Percentiles rank a stretch among this genome's conserved stretches.
phyloP scores from a whole-genome alignment of 805 yeast species.

The Teunomyces panamensis region DNA sequence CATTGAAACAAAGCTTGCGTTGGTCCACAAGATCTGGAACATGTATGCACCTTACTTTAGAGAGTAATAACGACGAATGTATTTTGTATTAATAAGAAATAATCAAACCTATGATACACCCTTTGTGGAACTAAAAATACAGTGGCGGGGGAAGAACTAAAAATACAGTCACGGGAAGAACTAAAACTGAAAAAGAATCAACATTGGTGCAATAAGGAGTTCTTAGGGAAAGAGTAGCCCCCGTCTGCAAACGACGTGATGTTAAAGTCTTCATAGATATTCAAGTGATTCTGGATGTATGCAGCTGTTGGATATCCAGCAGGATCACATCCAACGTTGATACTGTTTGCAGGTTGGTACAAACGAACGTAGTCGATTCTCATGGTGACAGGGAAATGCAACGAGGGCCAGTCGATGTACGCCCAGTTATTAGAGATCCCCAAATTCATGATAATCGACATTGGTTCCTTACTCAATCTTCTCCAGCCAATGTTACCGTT shows the following conservation, averaged over 20 bases:
- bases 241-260: constrained; percentile 71
- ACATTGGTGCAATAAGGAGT: constrained; percentile 22
- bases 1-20: constrained; percentile 39
- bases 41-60: constrained; percentile 47
- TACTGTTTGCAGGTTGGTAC: constrained; percentile 72
- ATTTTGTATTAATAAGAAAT: neutral
- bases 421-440: constrained; percentile 94
- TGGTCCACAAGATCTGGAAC: constrained; percentile 60
- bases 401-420: constrained; percentile 83
- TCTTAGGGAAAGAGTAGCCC: constrained; percentile 54
- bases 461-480: constrained; percentile 82
- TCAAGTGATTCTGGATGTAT: constrained; percentile 68
- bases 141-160: neutral
- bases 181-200: neutral
- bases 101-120: constrained; percentile 2
- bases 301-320: constrained; percentile 77
- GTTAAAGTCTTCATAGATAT: constrained; percentile 69
- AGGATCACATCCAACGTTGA: constrained; percentile 81
- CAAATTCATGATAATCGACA: constrained; percentile 83
- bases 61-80: neutral
- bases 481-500: constrained; percentile 90
- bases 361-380: constrained; percentile 82
- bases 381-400: constrained; percentile 76
- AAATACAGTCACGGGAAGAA: neutral
- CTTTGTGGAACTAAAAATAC: neutral